phyloP scores from a whole-genome alignment of 192 early-diverging fungal genomes.

The Funneliformis mosseae region DNA sequence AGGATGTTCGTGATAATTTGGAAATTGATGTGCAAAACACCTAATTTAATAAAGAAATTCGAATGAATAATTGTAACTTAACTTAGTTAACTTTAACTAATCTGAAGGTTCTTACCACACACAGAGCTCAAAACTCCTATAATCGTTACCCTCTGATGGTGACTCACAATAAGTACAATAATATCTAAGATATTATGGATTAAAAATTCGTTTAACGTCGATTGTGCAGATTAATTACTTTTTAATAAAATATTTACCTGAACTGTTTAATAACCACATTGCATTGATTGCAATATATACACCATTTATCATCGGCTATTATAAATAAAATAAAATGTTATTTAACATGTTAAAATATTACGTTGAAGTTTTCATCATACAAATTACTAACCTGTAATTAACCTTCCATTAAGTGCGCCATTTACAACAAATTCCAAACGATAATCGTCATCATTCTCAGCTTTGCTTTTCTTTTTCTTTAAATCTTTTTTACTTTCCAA shows the following conservation, averaged over 20 bases:
- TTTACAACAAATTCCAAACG: constrained; percentile 17
- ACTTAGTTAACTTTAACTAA: constrained; percentile 26
- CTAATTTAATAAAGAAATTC: constrained; percentile 40
- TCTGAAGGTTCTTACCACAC: constrained; percentile 37
- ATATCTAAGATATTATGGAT: constrained; percentile 36
- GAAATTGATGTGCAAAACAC: constrained; percentile 73
- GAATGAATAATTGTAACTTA: constrained; percentile 13
- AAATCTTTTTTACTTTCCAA: neutral
- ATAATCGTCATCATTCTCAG: neutral
- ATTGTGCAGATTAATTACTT: neutral
- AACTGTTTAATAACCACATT: constrained; percentile 77
- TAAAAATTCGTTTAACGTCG: neutral
- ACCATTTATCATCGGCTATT: constrained; percentile 49
- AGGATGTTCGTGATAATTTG: constrained; percentile 74
- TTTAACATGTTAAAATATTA: neutral
- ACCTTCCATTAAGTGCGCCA: neutral
- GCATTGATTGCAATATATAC: constrained; percentile 80
- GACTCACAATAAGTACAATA: constrained; percentile 86
- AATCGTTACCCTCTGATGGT: constrained; percentile 62
- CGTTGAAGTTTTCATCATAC: neutral
- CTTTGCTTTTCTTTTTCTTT: neutral
- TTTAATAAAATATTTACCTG: constrained; percentile 48
- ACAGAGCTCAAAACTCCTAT: constrained; percentile 78
- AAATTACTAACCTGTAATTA: neutral
- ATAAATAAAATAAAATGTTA: neutral